Evolutionary conservation across 225 moss, liverwort and hornwort species (phyloP).

Genomic region (Pseudisothecium myosuroides): DNA sequence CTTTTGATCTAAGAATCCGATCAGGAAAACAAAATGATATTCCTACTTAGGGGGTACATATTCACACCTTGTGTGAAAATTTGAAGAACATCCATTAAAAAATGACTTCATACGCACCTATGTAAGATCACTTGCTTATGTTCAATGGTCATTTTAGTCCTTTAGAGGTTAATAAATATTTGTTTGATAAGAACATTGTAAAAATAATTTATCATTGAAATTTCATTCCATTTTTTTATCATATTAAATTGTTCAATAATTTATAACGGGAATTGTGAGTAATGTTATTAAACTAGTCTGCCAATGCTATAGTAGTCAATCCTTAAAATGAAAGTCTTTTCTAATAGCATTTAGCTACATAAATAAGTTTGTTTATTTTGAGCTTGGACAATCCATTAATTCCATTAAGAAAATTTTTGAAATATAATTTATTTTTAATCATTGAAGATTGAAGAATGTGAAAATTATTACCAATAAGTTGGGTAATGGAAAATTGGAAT

Average conservation of each 20-base stretch:
- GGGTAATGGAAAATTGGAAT: neutral
- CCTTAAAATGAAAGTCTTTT: neutral
- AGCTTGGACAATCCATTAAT: neutral
- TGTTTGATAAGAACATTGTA: neutral
- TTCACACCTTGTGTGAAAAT: no score
- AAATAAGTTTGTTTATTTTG: neutral
- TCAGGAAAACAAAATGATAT: neutral
- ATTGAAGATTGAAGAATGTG: neutral
- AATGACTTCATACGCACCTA: neutral
- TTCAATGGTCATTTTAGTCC: neutral
- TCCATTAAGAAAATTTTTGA: neutral
- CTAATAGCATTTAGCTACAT: neutral
- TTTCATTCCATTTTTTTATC: neutral
- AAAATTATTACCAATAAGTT: neutral
- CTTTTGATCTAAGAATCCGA: rapidly evolving
- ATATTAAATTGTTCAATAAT: no score
- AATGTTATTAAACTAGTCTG: neutral
- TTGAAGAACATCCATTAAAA: no score
- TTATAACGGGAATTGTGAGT: neutral
- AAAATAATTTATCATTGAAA: neutral
- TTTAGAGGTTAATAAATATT: neutral
- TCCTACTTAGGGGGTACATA: rapidly evolving
- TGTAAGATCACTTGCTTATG: rapidly evolving
- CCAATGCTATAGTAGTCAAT: neutral
- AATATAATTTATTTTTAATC: neutral